A percentile compares a stretch with the other conserved stretches of the same genome.
Evolutionary conservation across 2,329 filamentous ascomycete species (phyloP).

Genomic region (Daldinia sp.): DNA sequence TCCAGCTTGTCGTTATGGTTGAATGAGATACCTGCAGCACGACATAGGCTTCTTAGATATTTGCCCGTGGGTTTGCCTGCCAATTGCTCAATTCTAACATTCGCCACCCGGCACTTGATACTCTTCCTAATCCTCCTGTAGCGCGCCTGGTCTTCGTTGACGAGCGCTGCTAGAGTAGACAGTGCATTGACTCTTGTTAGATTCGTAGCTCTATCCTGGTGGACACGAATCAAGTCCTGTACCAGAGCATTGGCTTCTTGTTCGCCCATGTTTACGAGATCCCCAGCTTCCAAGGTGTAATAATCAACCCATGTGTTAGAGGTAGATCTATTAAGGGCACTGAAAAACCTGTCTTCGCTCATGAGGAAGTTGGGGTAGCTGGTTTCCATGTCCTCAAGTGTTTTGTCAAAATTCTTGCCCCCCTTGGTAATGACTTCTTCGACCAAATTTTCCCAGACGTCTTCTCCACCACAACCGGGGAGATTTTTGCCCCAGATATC

Average conservation of each 20-base stretch:
- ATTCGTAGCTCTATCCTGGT: background rate
- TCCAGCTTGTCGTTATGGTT: background rate
- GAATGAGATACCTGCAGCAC: conserved; percentile 3
- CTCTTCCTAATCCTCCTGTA: background rate
- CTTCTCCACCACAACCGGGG: conserved; percentile 18
- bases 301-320: conserved; percentile 24
- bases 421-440: background rate
- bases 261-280: conserved; percentile 10
- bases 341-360: background rate
- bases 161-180: background rate
- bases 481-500: conserved; percentile 10
- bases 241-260: conserved; percentile 15
- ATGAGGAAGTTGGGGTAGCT: background rate
- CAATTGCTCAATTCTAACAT: background rate
- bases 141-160: background rate
- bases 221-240: conserved; percentile 1
- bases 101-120: background rate
- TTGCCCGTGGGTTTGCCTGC: background rate
- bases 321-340: background rate
- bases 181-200: background rate
- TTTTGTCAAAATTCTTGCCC: background rate
- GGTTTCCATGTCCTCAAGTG: background rate
- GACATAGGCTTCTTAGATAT: background rate
- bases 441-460: conserved; percentile 4
- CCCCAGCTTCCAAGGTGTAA: background rate